Percentiles rank a stretch among this genome's conserved stretches.
Evolutionary conservation across 306 rosid genomes (phyloP).

Genomic region (Astragalus membranaceus): DNA sequence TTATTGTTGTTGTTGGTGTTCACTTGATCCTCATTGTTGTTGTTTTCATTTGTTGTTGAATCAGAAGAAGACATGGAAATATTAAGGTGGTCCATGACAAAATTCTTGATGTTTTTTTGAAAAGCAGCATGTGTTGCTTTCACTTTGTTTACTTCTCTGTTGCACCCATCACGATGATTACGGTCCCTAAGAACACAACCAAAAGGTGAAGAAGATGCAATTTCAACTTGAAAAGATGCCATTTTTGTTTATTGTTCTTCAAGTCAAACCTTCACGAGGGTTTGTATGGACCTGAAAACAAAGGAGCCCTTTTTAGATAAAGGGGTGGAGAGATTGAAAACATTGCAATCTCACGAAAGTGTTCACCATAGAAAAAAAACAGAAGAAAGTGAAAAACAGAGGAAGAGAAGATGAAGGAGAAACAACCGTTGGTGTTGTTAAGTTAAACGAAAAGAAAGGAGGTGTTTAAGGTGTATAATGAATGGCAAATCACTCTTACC

Average conservation of each 20-base stretch:
- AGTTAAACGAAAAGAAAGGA: constrained; percentile 5
- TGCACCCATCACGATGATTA: constrained; percentile 40
- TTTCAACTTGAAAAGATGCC: constrained; percentile 72
- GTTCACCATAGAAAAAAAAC: neutral
- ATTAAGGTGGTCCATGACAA: constrained; percentile 50
- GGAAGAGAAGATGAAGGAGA: constrained; percentile 22
- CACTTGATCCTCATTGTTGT: neutral
- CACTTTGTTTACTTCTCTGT: constrained; percentile 32
- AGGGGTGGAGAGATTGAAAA: neutral
- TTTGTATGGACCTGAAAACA: neutral
- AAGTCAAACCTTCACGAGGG: neutral
- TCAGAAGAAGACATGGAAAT: constrained; percentile 37
- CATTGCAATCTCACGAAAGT: constrained; percentile 18
- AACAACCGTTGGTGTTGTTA: neutral
- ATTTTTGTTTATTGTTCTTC: constrained; percentile 13
- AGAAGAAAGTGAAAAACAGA: constrained; percentile 6
- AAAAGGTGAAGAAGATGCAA: constrained; percentile 52
- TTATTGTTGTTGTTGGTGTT: neutral
- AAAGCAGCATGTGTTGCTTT: constrained; percentile 21
- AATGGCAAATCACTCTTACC: neutral
- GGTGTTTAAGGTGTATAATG: constrained; percentile 8
- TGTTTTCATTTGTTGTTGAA: constrained; percentile 18
- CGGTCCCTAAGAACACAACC: constrained; percentile 65
- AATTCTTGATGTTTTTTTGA: constrained; percentile 43
- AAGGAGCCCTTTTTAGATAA: constrained; percentile 21